phyloP scores from a whole-genome alignment of 139 green algal species.

The Haematococcus sp. region DNA sequence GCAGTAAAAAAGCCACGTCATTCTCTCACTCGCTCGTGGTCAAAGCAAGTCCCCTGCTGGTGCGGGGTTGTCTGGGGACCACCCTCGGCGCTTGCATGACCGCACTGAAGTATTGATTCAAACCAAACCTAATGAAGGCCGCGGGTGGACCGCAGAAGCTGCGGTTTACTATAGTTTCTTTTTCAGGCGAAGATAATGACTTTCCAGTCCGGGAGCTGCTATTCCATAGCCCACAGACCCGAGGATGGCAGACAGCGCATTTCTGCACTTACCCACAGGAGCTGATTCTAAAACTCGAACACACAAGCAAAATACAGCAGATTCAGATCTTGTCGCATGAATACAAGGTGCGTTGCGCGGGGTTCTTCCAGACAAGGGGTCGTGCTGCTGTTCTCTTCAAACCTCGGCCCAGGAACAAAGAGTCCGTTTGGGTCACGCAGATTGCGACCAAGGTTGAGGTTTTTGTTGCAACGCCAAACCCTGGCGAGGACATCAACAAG shows the following conservation, averaged over 20 bases:
- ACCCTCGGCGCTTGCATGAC: too few species aligned
- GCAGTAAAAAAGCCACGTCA: too few species aligned
- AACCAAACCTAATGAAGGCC: constrained; percentile 39
- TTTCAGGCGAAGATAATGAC: constrained; percentile 68
- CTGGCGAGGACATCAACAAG: constrained; percentile 26
- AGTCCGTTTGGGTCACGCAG: constrained; percentile 35
- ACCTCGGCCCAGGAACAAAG: too few species aligned
- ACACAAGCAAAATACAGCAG: constrained; percentile 67
- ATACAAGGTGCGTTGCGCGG: constrained; percentile 71
- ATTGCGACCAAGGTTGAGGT: constrained; percentile 85
- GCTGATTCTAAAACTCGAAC: constrained; percentile 70
- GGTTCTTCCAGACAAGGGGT: too few species aligned
- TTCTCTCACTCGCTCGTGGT: too few species aligned
- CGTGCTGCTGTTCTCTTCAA: background rate
- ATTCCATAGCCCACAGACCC: constrained; percentile 70
- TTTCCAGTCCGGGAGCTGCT: constrained; percentile 79
- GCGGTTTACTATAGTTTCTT: constrained; percentile 48
- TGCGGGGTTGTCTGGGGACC: too few species aligned
- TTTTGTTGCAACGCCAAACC: constrained; percentile 51
- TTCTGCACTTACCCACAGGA: constrained; percentile 85
- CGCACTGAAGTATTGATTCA: too few species aligned
- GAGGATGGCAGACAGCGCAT: constrained; percentile 81
- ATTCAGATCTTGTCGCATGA: constrained; percentile 93
- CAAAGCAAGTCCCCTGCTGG: too few species aligned
- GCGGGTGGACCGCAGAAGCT: constrained; percentile 50